Conservation (phyloP, 2,329 filamentous ascomycete genomes). For the Colletotrichum sp. region DNA sequence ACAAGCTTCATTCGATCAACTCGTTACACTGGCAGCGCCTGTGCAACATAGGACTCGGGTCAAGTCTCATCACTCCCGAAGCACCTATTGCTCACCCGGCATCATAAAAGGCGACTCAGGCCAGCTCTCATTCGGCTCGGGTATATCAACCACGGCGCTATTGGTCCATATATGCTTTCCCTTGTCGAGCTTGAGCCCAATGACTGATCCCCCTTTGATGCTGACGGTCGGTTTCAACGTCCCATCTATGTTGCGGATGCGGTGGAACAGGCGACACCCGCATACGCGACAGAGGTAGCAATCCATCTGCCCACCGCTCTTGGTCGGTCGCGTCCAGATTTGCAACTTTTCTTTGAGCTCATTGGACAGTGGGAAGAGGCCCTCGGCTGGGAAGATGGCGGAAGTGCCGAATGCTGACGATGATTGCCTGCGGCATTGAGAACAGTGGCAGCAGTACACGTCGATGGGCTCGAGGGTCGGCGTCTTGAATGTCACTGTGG, state of each 20-base stretch:
- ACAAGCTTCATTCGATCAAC: not conserved
- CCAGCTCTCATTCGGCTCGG: conserved; percentile 30
- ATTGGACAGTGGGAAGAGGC: conserved; percentile 43
- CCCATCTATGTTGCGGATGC: conserved; percentile 42
- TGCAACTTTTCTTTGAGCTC: conserved; percentile 35
- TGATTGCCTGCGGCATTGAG: conserved; percentile 49
- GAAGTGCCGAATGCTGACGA: conserved; percentile 52
- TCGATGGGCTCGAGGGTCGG: conserved; percentile 37
- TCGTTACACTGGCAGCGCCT: not conserved
- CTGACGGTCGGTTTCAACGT: conserved; percentile 39
- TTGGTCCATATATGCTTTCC: conserved; percentile 51
- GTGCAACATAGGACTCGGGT: not conserved
- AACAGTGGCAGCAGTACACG: conserved; percentile 52
- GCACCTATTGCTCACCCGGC: not conserved
- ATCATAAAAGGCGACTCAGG: conserved; percentile 4
- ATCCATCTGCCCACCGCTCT: conserved; percentile 45
- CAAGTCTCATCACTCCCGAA: not conserved
- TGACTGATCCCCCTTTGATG: conserved; percentile 52
- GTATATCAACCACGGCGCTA: conserved; percentile 49
- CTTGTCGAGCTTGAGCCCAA: conserved; percentile 43
- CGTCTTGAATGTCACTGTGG: conserved; percentile 38
- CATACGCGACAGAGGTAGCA: conserved; percentile 49
- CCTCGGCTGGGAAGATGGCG: conserved; percentile 44
- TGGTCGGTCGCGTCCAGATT: conserved; percentile 42
- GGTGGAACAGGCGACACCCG: conserved; percentile 54